A percentile compares a stretch with the other conserved stretches of the same genome.
These are phyloP conservation scores for Clavispora carvajalis DNA, from an alignment of 805 yeast species.

Conservation along the genomic window DNA sequence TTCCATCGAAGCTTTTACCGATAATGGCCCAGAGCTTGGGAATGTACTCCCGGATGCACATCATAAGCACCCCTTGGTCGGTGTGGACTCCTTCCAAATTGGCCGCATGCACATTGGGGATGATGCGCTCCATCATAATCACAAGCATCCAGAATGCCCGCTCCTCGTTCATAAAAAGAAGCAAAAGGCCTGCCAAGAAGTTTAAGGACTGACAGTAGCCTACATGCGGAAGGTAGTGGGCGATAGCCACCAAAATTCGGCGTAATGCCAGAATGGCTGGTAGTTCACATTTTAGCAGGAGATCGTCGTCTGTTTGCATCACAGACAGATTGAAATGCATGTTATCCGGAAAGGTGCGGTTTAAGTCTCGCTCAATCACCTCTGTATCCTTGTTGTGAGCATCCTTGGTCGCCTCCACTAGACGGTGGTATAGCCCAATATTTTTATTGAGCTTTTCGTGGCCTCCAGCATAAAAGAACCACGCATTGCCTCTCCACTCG, in stretches of 20 bases:
- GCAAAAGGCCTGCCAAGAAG: conserved; percentile 80
- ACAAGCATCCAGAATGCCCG: conserved; percentile 94
- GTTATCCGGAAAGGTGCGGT: conserved; percentile 94
- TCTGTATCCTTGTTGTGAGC: conserved; percentile 74
- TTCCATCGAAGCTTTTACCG: conserved; percentile 36
- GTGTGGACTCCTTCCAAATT: conserved; percentile 90
- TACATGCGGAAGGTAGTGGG: conserved; percentile 78
- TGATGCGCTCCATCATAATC: conserved; percentile 74
- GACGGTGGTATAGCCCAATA: conserved; percentile 65
- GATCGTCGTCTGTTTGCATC: not conserved
- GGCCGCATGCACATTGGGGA: conserved; percentile 89
- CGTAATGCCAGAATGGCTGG: conserved; percentile 56
- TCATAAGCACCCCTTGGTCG: conserved; percentile 90
- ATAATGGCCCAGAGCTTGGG: conserved; percentile 71
- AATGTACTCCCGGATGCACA: conserved; percentile 75
- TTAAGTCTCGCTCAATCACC: conserved; percentile 87
- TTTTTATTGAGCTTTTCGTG: conserved; percentile 64
- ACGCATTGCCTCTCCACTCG: conserved; percentile 94
- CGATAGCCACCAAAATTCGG: conserved; percentile 77
- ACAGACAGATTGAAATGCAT: conserved; percentile 55
- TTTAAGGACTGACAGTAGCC: conserved; percentile 97
- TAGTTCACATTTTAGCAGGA: not conserved
- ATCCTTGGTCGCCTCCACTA: conserved; percentile 53
- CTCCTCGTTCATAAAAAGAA: conserved; percentile 86
- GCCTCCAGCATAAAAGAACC: conserved; percentile 94